phyloP scores from a whole-genome alignment of 306 rosid species.

The Leucaena leucocephala region DNA sequence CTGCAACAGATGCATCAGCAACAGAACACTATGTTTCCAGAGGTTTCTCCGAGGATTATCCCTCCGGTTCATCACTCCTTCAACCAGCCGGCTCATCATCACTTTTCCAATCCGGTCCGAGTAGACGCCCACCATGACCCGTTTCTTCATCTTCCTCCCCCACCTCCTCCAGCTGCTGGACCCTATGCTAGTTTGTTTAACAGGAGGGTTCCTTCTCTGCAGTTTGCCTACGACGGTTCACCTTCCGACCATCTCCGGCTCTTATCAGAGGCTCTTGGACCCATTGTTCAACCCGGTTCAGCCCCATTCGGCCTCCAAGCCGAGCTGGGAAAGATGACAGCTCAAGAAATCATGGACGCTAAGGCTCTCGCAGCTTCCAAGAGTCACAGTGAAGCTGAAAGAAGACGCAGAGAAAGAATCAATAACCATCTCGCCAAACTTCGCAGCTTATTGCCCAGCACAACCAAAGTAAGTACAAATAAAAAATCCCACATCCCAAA shows the following conservation, averaged over 20 bases:
- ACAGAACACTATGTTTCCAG: conserved; percentile 53
- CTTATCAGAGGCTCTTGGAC: conserved; percentile 74
- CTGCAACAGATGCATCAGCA: conserved; percentile 56
- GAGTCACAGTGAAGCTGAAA: conserved; percentile 95
- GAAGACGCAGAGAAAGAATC: conserved; percentile 96
- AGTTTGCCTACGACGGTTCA: conserved; percentile 7
- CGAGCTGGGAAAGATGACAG: conserved; percentile 81
- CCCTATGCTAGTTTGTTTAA: conserved; percentile 68
- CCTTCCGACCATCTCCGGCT: conserved; percentile 59
- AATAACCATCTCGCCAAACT: conserved; percentile 92
- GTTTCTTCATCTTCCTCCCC: conserved; percentile 58
- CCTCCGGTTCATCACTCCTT: conserved; percentile 57
- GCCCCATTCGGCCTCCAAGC: conserved; percentile 83
- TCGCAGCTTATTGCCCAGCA: conserved; percentile 87
- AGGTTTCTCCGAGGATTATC: conserved; percentile 67
- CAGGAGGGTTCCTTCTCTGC: conserved; percentile 53
- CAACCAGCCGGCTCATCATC: conserved; percentile 42
- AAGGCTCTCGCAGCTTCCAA: conserved; percentile 95
- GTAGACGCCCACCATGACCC: conserved; percentile 51
- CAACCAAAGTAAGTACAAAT: conserved; percentile 82
- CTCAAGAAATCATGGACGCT: conserved; percentile 97
- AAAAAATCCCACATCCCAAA: not conserved
- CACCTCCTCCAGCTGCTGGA: conserved; percentile 18
- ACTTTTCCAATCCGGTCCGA: conserved; percentile 42
- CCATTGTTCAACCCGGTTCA: conserved; percentile 58